Evolutionary conservation across 1,139 yeast species (phyloP).

Genomic region (Lodderomyces parapsilosis): DNA sequence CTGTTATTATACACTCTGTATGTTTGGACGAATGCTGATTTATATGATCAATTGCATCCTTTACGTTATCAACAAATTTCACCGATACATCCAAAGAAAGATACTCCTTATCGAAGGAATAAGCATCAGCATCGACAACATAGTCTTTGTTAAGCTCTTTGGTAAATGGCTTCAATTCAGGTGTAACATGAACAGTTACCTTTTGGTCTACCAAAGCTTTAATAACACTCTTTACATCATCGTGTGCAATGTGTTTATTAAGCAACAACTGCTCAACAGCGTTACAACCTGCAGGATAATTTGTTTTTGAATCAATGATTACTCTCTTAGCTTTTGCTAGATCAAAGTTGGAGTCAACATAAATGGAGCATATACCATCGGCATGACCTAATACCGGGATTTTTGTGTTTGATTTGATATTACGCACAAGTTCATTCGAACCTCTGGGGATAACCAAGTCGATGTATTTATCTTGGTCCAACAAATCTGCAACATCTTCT

Average conservation of each 20-base stretch:
- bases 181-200: conserved; percentile 70
- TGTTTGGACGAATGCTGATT: conserved; percentile 93
- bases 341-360: conserved; percentile 75
- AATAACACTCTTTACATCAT: conserved; percentile 42
- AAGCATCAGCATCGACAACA: conserved; percentile 41
- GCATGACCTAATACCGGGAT: conserved; percentile 99
- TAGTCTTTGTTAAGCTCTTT: conserved; percentile 14
- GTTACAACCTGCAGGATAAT: conserved; percentile 98
- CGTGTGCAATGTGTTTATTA: conserved; percentile 48
- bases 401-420: conserved; percentile 81
- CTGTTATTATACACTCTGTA: conserved; percentile 90
- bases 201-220: conserved; percentile 56
- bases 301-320: conserved; percentile 84
- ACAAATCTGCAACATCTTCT: conserved; percentile 81
- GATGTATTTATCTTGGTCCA: conserved; percentile 83
- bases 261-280: conserved; percentile 87
- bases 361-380: conserved; percentile 93
- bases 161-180: conserved; percentile 40
- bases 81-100: conserved; percentile 81
- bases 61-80: conserved; percentile 53
- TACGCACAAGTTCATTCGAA: conserved; percentile 83
- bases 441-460: conserved; percentile 98
- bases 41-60: conserved; percentile 78
- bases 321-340: conserved; percentile 71
- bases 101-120: conserved; percentile 80